phyloP scores from a whole-genome alignment of 2,329 filamentous ascomycete genomes.

The Cladophialophora psammophila region DNA sequence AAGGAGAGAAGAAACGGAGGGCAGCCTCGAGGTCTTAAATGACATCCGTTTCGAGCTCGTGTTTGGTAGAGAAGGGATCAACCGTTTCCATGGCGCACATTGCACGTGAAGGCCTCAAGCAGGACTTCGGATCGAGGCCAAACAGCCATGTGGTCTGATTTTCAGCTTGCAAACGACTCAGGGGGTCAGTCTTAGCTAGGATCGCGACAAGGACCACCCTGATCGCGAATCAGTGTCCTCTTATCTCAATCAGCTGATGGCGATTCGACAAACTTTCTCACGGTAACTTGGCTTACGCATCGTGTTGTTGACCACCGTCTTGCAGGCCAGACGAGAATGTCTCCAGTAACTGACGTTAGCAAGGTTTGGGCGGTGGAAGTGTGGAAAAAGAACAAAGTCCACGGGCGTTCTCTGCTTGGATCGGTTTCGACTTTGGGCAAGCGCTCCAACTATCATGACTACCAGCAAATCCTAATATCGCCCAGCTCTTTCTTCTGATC shows the following conservation, averaged over 20 bases:
- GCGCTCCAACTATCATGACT: too few species aligned
- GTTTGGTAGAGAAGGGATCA: not conserved
- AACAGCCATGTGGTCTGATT: not conserved
- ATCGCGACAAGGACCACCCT: not conserved
- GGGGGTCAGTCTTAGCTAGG: not conserved
- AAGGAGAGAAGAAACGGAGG: not conserved
- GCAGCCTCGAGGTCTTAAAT: slow-evolving; percentile 1
- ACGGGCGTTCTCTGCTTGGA: not conserved
- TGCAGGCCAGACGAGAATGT: not conserved
- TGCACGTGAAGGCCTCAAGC: not conserved
- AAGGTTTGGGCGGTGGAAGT: not conserved
- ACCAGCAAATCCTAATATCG: too few species aligned
- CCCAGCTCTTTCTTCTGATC: too few species aligned
- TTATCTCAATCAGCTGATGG: slow-evolving; percentile 7
- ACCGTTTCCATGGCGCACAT: not conserved
- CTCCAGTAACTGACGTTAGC: not conserved
- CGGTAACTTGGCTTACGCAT: not conserved
- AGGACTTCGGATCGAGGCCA: not conserved
- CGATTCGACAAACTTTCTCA: not conserved
- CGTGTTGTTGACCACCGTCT: not conserved
- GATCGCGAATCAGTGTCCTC: not conserved
- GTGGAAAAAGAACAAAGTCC: not conserved
- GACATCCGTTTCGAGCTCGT: not conserved
- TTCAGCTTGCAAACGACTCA: not conserved
- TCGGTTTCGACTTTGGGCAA: too few species aligned